Base-by-base conservation (phyloP, 495 filamentous ascomycete genomes). In the Schizothecium vesticola region DNA sequence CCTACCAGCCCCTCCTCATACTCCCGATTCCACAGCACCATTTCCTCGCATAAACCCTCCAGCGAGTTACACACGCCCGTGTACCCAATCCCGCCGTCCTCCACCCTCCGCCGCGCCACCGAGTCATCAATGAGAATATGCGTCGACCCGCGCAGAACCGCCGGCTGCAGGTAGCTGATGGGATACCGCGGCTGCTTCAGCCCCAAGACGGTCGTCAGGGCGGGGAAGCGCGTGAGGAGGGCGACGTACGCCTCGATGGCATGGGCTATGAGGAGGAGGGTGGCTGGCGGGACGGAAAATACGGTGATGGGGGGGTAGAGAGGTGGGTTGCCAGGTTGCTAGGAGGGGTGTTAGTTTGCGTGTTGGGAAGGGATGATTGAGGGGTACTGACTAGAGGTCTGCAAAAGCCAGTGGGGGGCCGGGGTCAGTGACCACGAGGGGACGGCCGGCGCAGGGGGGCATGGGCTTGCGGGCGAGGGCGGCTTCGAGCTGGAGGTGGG, bases 401-500 rank as follows among this genome's bases (percentile, higher is more conserved):
- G 63, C 63, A 43, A 76, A 81, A 25, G 69, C 29, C 3, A 74
- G 68, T 21, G 80, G 80, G 2, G 74, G 75, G 16, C 79, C 78
- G 0, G 61, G 65, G 43, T 84, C 81, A 7, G 78, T 79, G 23
- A 84, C 75, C 61, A 75, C 64, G 63, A 81, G 81, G 9, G 81
- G 74, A n/a, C 78, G 71, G 7, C 81, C 81, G 6, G 81, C 80
- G 61, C 80, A 81, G 43, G 33, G 36, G 10, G 79, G 79, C 64
- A 77, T 75, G 26, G 80, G 60, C 10, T 57, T 58, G 16, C 65
- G 67, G 63, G 74, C 64, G 2, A 89, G 80, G 3, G 85, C 84
- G 22, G 84, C 81, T 69, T 89, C 86, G 73, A 87, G 85, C 9
- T 79, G 74, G 13, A 89, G 79, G 61, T 89, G 86, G 1, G 81